A percentile compares a stretch with the other conserved stretches of the same genome.
These are phyloP conservation scores for Adansonia madagascariensis DNA, from an alignment of 441 rosid species.

Conservation along the genomic window DNA sequence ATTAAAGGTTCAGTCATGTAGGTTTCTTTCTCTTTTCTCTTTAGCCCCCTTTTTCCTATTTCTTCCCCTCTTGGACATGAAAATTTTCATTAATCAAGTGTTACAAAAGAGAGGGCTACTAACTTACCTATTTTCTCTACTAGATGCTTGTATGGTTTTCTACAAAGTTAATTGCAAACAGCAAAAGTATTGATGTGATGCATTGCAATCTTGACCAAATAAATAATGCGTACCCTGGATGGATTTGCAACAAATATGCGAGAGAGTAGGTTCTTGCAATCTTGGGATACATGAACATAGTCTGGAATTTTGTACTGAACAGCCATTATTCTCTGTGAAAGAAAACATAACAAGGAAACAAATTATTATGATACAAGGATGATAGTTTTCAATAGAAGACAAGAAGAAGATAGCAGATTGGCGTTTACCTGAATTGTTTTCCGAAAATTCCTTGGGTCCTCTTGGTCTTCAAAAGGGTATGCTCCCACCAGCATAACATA, in stretches of 20 bases:
- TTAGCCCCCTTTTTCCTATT: not conserved
- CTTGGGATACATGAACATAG: slow-evolving; percentile 82
- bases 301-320: slow-evolving; percentile 86
- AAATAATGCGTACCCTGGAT: slow-evolving; percentile 49
- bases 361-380: not conserved
- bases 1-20: not conserved
- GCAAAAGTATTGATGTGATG: not conserved
- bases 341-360: slow-evolving; percentile 7
- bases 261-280: slow-evolving; percentile 76
- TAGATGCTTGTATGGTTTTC: not conserved
- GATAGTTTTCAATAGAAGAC: not conserved
- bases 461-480: slow-evolving; percentile 91
- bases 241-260: slow-evolving; percentile 79
- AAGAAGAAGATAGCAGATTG: not conserved
- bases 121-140: not conserved
- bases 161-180: not conserved
- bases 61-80: not conserved
- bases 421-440: slow-evolving; percentile 76
- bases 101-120: not conserved
- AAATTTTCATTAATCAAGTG: not conserved
- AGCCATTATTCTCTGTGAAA: slow-evolving; percentile 74
- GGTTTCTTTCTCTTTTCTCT: not conserved
- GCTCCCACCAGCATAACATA: slow-evolving; percentile 94
- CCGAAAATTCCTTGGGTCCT: slow-evolving; percentile 83
- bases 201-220: slow-evolving; percentile 8